Percentiles rank a stretch among this genome's conserved stretches.
phyloP scores from a whole-genome alignment of 345 rosid genomes.

The Arabidopsis thaliana region DNA sequence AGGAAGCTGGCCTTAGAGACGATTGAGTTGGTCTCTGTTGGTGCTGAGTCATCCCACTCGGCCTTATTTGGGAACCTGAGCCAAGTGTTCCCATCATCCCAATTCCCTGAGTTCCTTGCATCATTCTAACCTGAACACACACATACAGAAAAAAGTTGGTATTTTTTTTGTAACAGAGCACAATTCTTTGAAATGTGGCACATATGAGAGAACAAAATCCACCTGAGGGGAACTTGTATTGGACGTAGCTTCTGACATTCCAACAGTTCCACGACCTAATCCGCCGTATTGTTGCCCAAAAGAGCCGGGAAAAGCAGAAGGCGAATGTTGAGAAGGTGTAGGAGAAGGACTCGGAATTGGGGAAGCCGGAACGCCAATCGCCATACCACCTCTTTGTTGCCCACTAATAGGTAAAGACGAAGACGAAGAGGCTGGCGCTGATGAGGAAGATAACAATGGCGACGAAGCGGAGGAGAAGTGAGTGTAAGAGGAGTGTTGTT shows the following conservation, averaged over 20 bases:
- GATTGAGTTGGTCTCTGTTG: conserved; percentile 81
- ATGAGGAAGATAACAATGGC: conserved; percentile 42
- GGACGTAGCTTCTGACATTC: conserved; percentile 55
- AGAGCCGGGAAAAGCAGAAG: conserved; percentile 65
- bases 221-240: conserved; percentile 61
- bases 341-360: conserved; percentile 55
- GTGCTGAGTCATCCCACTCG: conserved; percentile 74
- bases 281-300: conserved; percentile 72
- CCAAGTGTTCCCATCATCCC: conserved; percentile 71
- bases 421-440: conserved; percentile 49
- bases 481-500: conserved; percentile 61
- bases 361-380: conserved; percentile 71
- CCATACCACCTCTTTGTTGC: conserved; percentile 63
- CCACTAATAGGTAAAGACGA: conserved; percentile 48
- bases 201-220: neutral
- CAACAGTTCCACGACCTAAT: conserved; percentile 56
- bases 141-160: neutral
- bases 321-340: conserved; percentile 51
- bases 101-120: conserved; percentile 71
- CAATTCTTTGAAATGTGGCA: neutral
- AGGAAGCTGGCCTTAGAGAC: conserved; percentile 60
- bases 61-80: conserved; percentile 69
- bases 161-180: conserved; percentile 7
- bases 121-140: conserved; percentile 56
- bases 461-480: conserved; percentile 55